Base-by-base conservation (phyloP, 2,329 filamentous ascomycete genomes). In the Fusarium scirpi region DNA sequence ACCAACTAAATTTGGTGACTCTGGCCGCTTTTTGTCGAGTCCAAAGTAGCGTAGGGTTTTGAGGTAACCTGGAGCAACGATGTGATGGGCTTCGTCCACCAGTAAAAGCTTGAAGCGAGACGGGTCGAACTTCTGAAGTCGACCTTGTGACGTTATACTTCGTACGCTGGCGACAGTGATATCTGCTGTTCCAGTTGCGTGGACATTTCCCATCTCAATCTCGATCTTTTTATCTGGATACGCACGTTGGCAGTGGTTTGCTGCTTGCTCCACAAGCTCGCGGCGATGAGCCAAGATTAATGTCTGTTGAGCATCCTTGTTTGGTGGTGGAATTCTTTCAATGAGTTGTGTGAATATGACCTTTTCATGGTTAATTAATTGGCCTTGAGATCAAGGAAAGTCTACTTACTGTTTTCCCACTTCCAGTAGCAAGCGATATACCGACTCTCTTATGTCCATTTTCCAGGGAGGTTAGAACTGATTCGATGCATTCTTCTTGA, bases 311-410 rank as follows among this genome's bases (percentile, higher is more conserved):
- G 82, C 77, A 30, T 85, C 78, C 54, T 84, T 82, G 13, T 83
- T 84, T 38, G 70, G 65, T 8, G 90, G 81, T 55, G 84, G 80
- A 53, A 98, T 85, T 62, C 92, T 91, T 75, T 93, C 90, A 67
- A 99, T 97, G 47, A 99, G 86, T 78, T 97, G 94, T 15, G 95
- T 98, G 82, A 99, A 99, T 74, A 99, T 94, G 77, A 99, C 91
- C 92, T 94, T 71, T 18, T 24, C 40, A 10, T 24, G 27, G 15
- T 65, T 24, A 76, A 66, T 58, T n/a, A 46, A 45, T 24, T 38
- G 18, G 13, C n/a, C 12, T 32, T n/a, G 25, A 27, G 6, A 10
- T 24, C 24, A 8, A 32, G 10, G 5, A 44, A 30, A 45, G 15
- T 5, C 5, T 32, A 74, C 85, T 65, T 80, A 93, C 93, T 10